These are phyloP conservation scores for Sarcocystis neurona DNA, from an alignment of 169 alveolate species.

Conservation along the genomic window DNA sequence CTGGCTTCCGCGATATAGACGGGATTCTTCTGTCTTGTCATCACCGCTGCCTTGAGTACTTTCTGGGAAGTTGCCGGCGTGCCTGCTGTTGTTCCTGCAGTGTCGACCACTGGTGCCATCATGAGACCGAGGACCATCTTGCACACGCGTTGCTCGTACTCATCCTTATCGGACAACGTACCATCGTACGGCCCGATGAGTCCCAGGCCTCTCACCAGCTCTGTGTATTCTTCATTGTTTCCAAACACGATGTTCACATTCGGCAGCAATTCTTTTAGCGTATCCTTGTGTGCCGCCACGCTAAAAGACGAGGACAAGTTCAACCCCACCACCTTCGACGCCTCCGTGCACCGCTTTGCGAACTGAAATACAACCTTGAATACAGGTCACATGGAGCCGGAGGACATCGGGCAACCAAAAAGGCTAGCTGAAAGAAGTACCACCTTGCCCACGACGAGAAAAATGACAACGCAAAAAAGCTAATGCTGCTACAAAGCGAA, in stretches of 20 bases:
- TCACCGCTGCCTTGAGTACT: neutral
- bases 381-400: too few species aligned
- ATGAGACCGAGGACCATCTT: neutral
- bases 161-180: too few species aligned
- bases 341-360: slow-evolving; percentile 57
- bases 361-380: slow-evolving; percentile 17
- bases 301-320: slow-evolving; percentile 77
- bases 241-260: slow-evolving; percentile 73
- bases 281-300: slow-evolving; percentile 70
- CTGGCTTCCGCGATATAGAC: too few species aligned
- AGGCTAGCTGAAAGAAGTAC: too few species aligned
- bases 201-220: slow-evolving; percentile 68
- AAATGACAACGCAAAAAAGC: too few species aligned
- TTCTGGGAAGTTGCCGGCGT: too few species aligned
- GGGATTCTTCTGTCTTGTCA: neutral
- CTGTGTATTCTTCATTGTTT: slow-evolving; percentile 75
- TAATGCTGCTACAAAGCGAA: too few species aligned
- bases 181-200: too few species aligned
- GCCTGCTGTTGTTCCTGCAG: too few species aligned
- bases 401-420: too few species aligned
- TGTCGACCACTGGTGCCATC: neutral
- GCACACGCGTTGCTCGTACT: too few species aligned
- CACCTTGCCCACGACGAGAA: too few species aligned
- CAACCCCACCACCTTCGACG: slow-evolving; percentile 53
- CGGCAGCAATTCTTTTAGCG: slow-evolving; percentile 53